Evolutionary conservation across 208 protist genomes (phyloP).

Genomic region (Acanthamoeba royreba): DNA sequence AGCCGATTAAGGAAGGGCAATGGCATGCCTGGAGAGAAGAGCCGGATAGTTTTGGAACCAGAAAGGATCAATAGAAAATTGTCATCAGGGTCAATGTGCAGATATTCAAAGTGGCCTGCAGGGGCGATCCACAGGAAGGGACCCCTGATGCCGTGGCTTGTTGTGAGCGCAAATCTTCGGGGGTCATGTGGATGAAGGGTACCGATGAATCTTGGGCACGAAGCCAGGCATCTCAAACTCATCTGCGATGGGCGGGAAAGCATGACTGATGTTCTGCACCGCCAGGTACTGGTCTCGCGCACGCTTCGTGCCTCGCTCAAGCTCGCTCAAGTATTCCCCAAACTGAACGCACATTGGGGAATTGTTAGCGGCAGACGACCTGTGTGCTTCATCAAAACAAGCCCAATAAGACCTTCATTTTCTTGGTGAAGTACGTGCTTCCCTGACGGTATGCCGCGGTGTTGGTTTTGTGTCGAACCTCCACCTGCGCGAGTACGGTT

Average conservation of each 20-base stretch:
- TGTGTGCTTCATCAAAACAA: too few species aligned
- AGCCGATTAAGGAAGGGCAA: too few species aligned
- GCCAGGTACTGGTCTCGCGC: slow-evolving; percentile 27
- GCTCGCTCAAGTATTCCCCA: background rate
- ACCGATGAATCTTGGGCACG: slow-evolving; percentile 19
- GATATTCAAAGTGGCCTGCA: slow-evolving; percentile 11
- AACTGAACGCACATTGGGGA: too few species aligned
- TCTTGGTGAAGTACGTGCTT: background rate
- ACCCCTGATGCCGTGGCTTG: background rate
- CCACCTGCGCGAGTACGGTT: background rate
- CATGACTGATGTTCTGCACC: slow-evolving; percentile 27
- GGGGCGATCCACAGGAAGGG: slow-evolving; percentile 22
- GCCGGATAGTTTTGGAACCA: background rate
- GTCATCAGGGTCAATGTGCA: slow-evolving; percentile 37
- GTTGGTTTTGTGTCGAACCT: slow-evolving; percentile 17
- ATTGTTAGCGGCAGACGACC: too few species aligned
- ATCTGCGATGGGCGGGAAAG: background rate
- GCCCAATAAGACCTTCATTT: slow-evolving; percentile 29
- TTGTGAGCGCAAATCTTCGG: too few species aligned
- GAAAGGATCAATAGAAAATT: background rate
- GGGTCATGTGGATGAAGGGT: too few species aligned
- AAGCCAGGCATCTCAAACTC: background rate
- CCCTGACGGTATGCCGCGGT: background rate
- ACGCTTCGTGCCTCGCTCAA: background rate
- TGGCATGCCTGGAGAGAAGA: background rate